Percentiles rank a stretch among this genome's conserved stretches.
These are phyloP conservation scores for Aspergillus pseudotamarii DNA, from an alignment of 2,329 filamentous ascomycete genomes.

Conservation along the genomic window DNA sequence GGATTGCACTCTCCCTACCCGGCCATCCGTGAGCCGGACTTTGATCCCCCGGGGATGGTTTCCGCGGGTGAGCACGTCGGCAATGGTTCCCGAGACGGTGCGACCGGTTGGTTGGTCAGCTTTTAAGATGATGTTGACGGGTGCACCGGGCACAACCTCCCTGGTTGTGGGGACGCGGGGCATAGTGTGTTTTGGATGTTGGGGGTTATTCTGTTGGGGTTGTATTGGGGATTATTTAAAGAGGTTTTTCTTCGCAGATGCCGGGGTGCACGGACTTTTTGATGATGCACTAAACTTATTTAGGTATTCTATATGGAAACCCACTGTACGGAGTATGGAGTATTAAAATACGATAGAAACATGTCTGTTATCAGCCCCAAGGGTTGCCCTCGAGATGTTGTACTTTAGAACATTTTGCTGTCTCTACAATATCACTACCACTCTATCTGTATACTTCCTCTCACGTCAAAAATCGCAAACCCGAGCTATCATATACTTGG, in stretches of 20 bases:
- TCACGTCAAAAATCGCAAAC: not conserved
- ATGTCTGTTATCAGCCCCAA: not conserved
- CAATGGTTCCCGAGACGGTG: conserved; percentile 68
- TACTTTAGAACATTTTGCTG: not conserved
- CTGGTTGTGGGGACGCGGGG: conserved; percentile 16
- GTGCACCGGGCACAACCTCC: conserved; percentile 54
- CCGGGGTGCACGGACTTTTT: not conserved
- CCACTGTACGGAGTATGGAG: too few species aligned
- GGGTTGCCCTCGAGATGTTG: not conserved
- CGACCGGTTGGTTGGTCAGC: conserved; percentile 73
- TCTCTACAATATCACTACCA: not conserved
- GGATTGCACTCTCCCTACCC: conserved; percentile 71
- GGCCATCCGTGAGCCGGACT: conserved; percentile 70
- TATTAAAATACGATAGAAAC: too few species aligned
- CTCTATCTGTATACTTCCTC: too few species aligned
- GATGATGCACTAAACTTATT: not conserved
- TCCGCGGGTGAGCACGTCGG: conserved; percentile 69
- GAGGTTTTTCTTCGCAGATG: not conserved
- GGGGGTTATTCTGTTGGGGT: not conserved
- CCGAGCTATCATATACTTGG: not conserved
- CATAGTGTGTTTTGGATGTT: not conserved
- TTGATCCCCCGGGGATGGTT: conserved; percentile 80
- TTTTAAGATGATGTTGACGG: conserved; percentile 75
- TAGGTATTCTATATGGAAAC: not conserved
- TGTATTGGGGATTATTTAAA: not conserved